Conservation (phyloP, 768 basidiomycete species). For the Amanita phalloides region DNA sequence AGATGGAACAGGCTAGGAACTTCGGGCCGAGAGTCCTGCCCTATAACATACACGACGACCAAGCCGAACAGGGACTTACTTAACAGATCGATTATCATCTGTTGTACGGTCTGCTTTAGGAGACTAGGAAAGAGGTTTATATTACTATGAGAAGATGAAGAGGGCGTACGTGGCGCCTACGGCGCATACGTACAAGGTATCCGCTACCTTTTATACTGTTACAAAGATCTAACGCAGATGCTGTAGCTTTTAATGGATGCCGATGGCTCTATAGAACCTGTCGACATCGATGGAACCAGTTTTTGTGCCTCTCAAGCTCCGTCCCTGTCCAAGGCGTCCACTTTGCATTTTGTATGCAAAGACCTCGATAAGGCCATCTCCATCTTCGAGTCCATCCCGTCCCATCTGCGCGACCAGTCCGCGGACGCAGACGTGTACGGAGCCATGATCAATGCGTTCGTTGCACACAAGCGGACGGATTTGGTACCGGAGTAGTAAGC, state of each 20-base stretch:
- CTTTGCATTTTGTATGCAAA: conserved; percentile 63
- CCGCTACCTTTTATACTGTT: not conserved
- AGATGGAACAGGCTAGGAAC: conserved; percentile 65
- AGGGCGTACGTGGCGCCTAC: conserved; percentile 59
- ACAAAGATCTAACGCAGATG: conserved; percentile 6
- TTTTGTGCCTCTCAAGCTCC: conserved; percentile 44
- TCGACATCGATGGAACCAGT: conserved; percentile 66
- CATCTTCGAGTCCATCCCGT: conserved; percentile 66
- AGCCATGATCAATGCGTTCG: conserved; percentile 78
- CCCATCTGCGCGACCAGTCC: conserved; percentile 32
- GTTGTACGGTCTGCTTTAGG: too few species aligned
- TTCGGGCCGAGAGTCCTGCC: conserved; percentile 90
- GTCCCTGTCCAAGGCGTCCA: conserved; percentile 36
- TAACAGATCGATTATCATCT: too few species aligned
- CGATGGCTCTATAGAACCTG: conserved; percentile 77
- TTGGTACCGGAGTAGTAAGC: conserved; percentile 58
- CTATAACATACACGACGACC: conserved; percentile 91
- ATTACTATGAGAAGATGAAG: conserved; percentile 62
- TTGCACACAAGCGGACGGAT: conserved; percentile 69
- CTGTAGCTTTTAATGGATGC: conserved; percentile 76
- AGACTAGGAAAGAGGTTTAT: conserved; percentile 60
- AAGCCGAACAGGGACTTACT: conserved; percentile 83
- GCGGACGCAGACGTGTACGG: conserved; percentile 87
- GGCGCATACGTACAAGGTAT: conserved; percentile 89
- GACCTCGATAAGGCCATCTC: conserved; percentile 68